Evolutionary conservation across 2,329 filamentous ascomycete genomes (phyloP).

Genomic region (Dactylellina drechsleri): DNA sequence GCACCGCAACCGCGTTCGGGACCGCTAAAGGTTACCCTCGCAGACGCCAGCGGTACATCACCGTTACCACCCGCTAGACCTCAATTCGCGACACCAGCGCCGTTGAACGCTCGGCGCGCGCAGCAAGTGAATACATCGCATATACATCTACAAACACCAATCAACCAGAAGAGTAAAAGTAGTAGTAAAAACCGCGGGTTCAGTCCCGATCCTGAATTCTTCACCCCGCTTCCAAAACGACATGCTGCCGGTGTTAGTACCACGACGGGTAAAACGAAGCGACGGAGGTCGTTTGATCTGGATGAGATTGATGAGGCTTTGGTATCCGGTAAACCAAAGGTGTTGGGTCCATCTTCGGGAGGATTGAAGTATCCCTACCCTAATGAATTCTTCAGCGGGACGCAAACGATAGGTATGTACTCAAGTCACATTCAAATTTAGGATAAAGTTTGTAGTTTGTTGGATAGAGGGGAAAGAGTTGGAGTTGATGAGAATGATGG

Average conservation of each 20-base stretch:
- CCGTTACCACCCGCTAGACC: conserved; percentile 9
- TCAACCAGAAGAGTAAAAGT: background rate
- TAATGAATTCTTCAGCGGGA: conserved; percentile 24
- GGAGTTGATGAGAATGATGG: no score
- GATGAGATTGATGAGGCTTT: conserved; percentile 53
- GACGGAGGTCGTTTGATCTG: conserved; percentile 45
- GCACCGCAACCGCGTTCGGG: conserved; percentile 15
- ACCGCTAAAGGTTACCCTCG: conserved; percentile 2
- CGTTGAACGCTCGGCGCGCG: conserved; percentile 6
- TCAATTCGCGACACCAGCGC: conserved; percentile 40
- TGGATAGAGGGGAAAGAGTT: no score
- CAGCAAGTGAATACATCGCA: background rate
- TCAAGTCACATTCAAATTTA: background rate
- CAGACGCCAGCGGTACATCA: background rate
- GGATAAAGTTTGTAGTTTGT: background rate
- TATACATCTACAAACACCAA: conserved; percentile 12
- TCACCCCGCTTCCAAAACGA: conserved; percentile 14
- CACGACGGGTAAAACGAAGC: conserved; percentile 13
- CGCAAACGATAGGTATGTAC: conserved; percentile 16
- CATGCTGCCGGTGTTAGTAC: background rate
- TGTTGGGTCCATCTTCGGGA: conserved; percentile 41
- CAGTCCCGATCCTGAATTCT: conserved; percentile 49
- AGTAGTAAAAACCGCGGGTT: conserved; percentile 28
- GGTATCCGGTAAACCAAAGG: conserved; percentile 34
- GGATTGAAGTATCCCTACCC: conserved; percentile 32